Conservation (phyloP, 371 early-diverging fungal genomes). For the Gilbertella persicaria region DNA sequence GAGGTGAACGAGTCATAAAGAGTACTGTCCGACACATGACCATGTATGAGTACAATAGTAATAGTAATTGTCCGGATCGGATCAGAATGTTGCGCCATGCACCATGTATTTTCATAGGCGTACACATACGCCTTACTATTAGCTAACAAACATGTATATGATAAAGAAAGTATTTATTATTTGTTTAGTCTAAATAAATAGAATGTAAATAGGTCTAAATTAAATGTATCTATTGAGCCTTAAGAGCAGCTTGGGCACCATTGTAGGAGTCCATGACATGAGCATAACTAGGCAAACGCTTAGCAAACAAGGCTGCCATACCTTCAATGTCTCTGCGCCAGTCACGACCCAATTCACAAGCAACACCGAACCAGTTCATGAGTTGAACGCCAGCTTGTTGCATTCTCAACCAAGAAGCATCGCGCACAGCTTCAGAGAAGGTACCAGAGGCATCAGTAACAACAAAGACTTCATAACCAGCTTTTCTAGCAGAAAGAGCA, state of each 20-base stretch:
- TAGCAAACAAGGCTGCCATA: constrained; percentile 22
- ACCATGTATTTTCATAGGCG: too few species aligned
- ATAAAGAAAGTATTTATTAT: too few species aligned
- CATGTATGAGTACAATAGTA: too few species aligned
- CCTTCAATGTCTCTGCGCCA: constrained; percentile 18
- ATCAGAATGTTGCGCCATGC: too few species aligned
- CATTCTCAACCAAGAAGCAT: constrained; percentile 27
- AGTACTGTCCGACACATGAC: too few species aligned
- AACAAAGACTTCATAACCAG: constrained; percentile 24
- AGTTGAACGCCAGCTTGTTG: constrained; percentile 20
- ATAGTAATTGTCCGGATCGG: too few species aligned
- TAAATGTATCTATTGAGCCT: constrained; percentile 3
- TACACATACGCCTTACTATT: too few species aligned
- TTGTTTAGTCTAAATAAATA: too few species aligned
- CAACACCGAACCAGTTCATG: constrained; percentile 22
- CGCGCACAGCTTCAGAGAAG: constrained; percentile 14
- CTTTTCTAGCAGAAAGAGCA: constrained; percentile 24
- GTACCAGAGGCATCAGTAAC: constrained; percentile 27
- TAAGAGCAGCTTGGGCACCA: constrained; percentile 14
- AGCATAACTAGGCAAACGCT: constrained; percentile 24
- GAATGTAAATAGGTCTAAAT: too few species aligned
- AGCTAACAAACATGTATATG: too few species aligned
- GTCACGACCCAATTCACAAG: constrained; percentile 24
- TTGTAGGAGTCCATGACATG: constrained; percentile 24
- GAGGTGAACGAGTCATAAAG: too few species aligned